These are phyloP conservation scores for Angophora floribunda DNA, from an alignment of 345 rosid species.

Conservation along the genomic window DNA sequence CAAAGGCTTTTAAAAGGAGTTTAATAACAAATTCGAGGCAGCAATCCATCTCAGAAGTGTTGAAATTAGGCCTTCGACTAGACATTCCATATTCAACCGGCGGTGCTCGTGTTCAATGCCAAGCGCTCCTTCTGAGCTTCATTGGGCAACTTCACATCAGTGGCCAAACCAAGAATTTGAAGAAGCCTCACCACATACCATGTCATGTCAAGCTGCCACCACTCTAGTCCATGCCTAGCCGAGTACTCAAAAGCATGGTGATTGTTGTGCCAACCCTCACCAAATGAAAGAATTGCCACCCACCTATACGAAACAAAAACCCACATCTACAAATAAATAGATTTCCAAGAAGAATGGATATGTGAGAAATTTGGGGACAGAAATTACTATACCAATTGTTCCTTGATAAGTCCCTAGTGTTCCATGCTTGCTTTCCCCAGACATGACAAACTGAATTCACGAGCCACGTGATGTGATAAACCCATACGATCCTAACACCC, in stretches of 20 bases:
- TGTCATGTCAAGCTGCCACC: constrained; percentile 93
- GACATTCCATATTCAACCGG: not conserved
- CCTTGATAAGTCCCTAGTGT: constrained; percentile 70
- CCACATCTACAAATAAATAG: not conserved
- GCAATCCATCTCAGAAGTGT: not conserved
- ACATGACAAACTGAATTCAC: constrained; percentile 92
- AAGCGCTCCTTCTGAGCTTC: constrained; percentile 49
- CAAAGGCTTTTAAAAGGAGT: not conserved
- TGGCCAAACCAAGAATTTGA: constrained; percentile 61
- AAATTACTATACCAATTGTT: constrained; percentile 56
- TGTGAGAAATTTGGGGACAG: not conserved
- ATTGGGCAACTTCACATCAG: constrained; percentile 59
- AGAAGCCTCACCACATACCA: constrained; percentile 64
- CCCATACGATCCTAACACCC: constrained; percentile 70
- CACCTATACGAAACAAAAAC: constrained; percentile 29
- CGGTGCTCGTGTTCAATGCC: constrained; percentile 14
- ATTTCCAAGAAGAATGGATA: not conserved
- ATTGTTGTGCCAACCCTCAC: constrained; percentile 96
- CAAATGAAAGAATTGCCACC: constrained; percentile 85
- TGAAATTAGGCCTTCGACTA: not conserved
- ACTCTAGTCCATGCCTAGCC: constrained; percentile 75
- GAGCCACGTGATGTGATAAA: constrained; percentile 76
- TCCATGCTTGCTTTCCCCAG: constrained; percentile 88
- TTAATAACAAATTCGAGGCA: not conserved
- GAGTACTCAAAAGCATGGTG: constrained; percentile 89